Conservation (phyloP, 2,329 filamentous ascomycete species). For the Plenodomus lindquistii region DNA sequence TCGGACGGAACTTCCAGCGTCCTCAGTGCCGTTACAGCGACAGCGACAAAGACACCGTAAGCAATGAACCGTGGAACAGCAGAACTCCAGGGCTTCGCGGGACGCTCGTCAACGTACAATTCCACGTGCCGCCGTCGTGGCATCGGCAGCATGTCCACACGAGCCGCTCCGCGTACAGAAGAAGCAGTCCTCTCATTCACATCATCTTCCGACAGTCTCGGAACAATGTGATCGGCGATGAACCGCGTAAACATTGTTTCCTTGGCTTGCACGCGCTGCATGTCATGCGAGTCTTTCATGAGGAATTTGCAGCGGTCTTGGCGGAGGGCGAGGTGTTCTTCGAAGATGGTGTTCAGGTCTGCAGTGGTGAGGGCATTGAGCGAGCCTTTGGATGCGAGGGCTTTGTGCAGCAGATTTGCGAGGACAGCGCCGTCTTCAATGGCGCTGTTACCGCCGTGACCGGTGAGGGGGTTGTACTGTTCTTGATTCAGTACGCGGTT, state of each 20-base stretch:
- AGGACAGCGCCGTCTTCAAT: constrained; percentile 45
- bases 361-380: not conserved
- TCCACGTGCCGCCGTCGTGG: constrained; percentile 2
- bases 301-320: not conserved
- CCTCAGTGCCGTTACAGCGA: no score
- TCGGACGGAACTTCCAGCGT: no score
- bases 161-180: constrained; percentile 4
- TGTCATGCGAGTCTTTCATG: not conserved
- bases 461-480: constrained; percentile 20
- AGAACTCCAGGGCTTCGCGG: no score
- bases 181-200: not conserved
- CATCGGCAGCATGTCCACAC: constrained; percentile 3
- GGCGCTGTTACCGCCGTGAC: constrained; percentile 49
- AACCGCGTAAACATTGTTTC: not conserved
- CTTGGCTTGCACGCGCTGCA: not conserved
- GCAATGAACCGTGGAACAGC: no score
- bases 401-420: not conserved
- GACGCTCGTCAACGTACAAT: constrained; percentile 3
- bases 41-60: not conserved
- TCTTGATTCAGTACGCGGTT: not conserved
- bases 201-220: not conserved
- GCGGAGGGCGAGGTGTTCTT: not conserved
- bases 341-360: not conserved
- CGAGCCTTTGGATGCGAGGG: not conserved
- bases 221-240: constrained; percentile 5